A percentile compares a stretch with the other conserved stretches of the same genome.
phyloP scores from a whole-genome alignment of 2,329 filamentous ascomycete genomes.

The Leptosphaerulina australis region DNA sequence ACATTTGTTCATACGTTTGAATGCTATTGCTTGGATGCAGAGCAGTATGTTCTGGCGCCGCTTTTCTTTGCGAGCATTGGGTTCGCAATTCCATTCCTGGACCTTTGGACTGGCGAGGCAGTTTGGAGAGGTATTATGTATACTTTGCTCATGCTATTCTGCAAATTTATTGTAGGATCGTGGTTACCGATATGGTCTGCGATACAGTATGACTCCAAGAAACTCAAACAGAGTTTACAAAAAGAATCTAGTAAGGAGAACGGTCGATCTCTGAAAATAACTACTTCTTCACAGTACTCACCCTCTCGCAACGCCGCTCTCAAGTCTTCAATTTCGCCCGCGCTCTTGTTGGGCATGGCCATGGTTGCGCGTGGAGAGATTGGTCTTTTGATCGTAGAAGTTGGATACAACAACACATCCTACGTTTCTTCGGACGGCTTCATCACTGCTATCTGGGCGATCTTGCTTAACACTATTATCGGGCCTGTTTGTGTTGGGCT shows the following conservation, averaged over 20 bases:
- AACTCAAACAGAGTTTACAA: slow-evolving; percentile 6
- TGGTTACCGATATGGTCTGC: slow-evolving; percentile 19
- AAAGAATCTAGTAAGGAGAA: neutral
- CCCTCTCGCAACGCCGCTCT: slow-evolving; percentile 11
- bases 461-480: slow-evolving; percentile 33
- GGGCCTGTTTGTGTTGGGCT: slow-evolving; percentile 32
- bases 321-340: slow-evolving; percentile 12
- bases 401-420: slow-evolving; percentile 36
- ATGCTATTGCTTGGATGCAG: slow-evolving; percentile 55
- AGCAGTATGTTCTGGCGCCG: slow-evolving; percentile 44
- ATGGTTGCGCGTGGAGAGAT: slow-evolving; percentile 40
- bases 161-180: slow-evolving; percentile 21
- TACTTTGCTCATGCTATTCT: slow-evolving; percentile 34
- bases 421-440: slow-evolving; percentile 33
- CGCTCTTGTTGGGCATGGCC: slow-evolving; percentile 31
- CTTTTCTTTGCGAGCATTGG: slow-evolving; percentile 42
- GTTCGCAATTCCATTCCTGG: slow-evolving; percentile 38
- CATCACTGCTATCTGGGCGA: slow-evolving; percentile 35
- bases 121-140: slow-evolving; percentile 39
- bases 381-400: slow-evolving; percentile 37
- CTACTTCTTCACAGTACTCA: slow-evolving; percentile 8
- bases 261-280: neutral
- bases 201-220: slow-evolving; percentile 12
- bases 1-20: slow-evolving; percentile 42
- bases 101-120: slow-evolving; percentile 37